Evolutionary conservation across 2,329 filamentous ascomycete genomes (phyloP).

Genomic region (Setomelanomma holmii): DNA sequence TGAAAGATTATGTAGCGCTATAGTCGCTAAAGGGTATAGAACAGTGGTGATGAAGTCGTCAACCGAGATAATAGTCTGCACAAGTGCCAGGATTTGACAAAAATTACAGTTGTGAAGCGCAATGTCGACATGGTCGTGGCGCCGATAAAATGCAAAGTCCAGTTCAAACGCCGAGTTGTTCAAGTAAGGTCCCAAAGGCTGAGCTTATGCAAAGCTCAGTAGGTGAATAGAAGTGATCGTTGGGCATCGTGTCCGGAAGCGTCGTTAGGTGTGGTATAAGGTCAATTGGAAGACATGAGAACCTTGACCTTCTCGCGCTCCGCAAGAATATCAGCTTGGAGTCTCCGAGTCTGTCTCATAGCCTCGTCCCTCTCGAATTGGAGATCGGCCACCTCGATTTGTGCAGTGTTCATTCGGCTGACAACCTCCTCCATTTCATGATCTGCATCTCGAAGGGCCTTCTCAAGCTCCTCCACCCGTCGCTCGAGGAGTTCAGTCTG

Average conservation of each 20-base stretch:
- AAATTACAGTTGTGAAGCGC: constrained; percentile 18
- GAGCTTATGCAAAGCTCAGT: constrained; percentile 5
- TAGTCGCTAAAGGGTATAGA: constrained; percentile 26
- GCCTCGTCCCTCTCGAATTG: constrained; percentile 78
- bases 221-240: constrained; percentile 18
- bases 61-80: constrained; percentile 15
- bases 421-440: constrained; percentile 85
- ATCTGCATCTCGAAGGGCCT: constrained; percentile 76
- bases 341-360: constrained; percentile 71
- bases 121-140: constrained; percentile 27
- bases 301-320: constrained; percentile 68
- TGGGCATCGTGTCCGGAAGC: constrained; percentile 21
- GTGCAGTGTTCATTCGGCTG: constrained; percentile 78
- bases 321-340: constrained; percentile 71
- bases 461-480: constrained; percentile 84
- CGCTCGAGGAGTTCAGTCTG: constrained; percentile 78
- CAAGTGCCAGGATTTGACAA: constrained; percentile 13
- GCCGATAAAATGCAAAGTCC: constrained; percentile 22
- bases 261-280: constrained; percentile 11
- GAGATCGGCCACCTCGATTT: constrained; percentile 82
- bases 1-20: constrained; percentile 12
- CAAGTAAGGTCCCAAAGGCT: constrained; percentile 10
- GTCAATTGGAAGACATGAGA: constrained; percentile 47
- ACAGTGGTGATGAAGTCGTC: constrained; percentile 9
- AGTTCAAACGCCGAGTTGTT: constrained; percentile 13